phyloP scores from a whole-genome alignment of 2,329 filamentous ascomycete genomes.

The Catunica adiposa region DNA sequence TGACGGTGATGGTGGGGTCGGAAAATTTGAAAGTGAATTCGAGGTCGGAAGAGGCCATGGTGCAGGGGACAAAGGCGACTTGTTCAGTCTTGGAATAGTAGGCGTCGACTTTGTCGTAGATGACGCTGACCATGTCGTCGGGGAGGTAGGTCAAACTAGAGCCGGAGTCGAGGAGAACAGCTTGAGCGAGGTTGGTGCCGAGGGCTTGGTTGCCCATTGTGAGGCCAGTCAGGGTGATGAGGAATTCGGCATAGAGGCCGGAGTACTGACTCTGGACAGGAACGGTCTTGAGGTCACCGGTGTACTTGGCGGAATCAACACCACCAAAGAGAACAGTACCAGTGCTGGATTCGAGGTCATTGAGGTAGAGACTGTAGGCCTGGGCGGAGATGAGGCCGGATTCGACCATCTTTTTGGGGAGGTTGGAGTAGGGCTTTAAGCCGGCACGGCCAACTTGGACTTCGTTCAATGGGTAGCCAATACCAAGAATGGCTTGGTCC shows the following conservation, averaged over 20 bases:
- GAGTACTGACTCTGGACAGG: constrained; percentile 40
- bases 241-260: constrained; percentile 42
- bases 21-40: constrained; percentile 28
- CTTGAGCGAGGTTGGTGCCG: constrained; percentile 34
- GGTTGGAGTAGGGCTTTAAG: constrained; percentile 44
- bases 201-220: constrained; percentile 28
- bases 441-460: constrained; percentile 47
- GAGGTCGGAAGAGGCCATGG: constrained; percentile 35
- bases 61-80: constrained; percentile 45
- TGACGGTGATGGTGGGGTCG: constrained; percentile 34
- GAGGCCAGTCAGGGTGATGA: constrained; percentile 51
- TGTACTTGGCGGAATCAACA: constrained; percentile 49
- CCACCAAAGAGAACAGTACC: constrained; percentile 62
- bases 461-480: constrained; percentile 70
- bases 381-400: constrained; percentile 45
- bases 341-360: constrained; percentile 48
- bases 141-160: constrained; percentile 53
- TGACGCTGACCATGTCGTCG: constrained; percentile 31
- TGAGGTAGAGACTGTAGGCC: constrained; percentile 60
- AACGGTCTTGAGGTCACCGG: constrained; percentile 45
- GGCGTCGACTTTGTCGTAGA: constrained; percentile 44
- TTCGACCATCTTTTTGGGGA: constrained; percentile 48
- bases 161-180: constrained; percentile 56
- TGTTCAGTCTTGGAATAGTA: constrained; percentile 36
- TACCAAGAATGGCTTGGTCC: constrained; percentile 61